A percentile compares a stretch with the other conserved stretches of the same genome.
Conservation (phyloP, 352 stramenopile genomes). For the Globisporangium parvum region DNA sequence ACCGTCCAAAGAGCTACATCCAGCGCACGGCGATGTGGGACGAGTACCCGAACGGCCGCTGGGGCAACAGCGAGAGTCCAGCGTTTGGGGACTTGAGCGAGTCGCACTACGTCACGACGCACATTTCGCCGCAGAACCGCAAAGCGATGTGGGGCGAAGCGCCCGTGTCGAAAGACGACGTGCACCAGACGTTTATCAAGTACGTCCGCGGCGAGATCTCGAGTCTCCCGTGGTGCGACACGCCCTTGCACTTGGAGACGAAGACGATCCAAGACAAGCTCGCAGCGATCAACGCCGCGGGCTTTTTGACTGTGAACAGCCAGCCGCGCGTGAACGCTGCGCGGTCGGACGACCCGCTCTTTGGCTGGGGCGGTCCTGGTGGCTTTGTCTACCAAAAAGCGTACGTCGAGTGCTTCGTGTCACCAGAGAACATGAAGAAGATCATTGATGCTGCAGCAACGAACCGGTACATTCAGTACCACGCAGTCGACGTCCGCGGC, state of each 20-base stretch:
- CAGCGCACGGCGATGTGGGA: conserved; percentile 97
- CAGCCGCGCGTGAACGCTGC: conserved; percentile 89
- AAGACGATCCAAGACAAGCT: conserved; percentile 82
- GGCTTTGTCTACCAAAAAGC: conserved; percentile 98
- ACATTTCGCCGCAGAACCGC: conserved; percentile 51
- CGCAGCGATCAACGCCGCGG: conserved; percentile 60
- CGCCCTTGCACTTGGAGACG: conserved; percentile 92
- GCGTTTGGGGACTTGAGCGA: conserved; percentile 96
- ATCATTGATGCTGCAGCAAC: conserved; percentile 83
- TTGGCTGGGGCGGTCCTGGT: conserved; percentile 95
- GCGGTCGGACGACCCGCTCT: conserved; percentile 87
- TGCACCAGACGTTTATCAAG: conserved; percentile 94
- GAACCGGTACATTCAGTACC: conserved; percentile 86
- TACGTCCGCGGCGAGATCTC: conserved; percentile 96
- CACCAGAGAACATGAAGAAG: conserved; percentile 88
- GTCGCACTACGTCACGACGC: conserved; percentile 90
- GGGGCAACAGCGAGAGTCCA: conserved; percentile 93
- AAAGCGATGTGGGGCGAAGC: conserved; percentile 94
- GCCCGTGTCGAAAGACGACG: conserved; percentile 84
- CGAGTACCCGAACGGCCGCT: conserved; percentile 95
- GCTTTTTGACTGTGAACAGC: conserved; percentile 97
- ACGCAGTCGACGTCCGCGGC: conserved; percentile 87
- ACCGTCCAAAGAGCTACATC: conserved; percentile 97
- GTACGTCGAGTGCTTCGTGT: conserved; percentile 98
- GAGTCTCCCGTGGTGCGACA: conserved; percentile 97